phyloP scores from a whole-genome alignment of 2,329 filamentous ascomycete species.

The Falciphora oryzae region DNA sequence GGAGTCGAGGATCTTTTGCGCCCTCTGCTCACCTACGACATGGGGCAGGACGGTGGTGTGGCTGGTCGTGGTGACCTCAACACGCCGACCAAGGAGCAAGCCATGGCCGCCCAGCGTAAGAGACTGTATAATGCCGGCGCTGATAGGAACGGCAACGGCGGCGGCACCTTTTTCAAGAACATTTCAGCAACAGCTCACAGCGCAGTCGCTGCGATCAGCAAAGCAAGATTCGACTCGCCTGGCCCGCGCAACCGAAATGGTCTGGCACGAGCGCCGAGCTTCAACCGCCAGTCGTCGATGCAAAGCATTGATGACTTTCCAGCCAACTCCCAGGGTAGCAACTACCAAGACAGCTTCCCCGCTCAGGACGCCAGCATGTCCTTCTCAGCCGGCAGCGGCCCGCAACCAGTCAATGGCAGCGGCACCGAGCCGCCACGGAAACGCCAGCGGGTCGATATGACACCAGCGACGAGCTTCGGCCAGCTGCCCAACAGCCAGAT shows the following conservation, averaged over 20 bases:
- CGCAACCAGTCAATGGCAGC: conserved; percentile 43
- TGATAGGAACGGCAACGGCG: conserved; percentile 57
- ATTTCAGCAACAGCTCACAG: conserved; percentile 91
- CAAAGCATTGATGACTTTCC: conserved; percentile 56
- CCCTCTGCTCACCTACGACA: conserved; percentile 73
- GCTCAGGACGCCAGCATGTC: conserved; percentile 70
- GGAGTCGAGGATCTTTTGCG: conserved; percentile 71
- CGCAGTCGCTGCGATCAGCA: conserved; percentile 93
- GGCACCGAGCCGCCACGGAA: conserved; percentile 75
- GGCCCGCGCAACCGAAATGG: conserved; percentile 36
- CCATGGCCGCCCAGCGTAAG: conserved; percentile 93
- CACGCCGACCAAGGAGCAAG: conserved; percentile 96
- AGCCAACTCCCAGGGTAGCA: conserved; percentile 76
- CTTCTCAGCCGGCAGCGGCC: conserved; percentile 48
- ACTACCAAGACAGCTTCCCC: conserved; percentile 77
- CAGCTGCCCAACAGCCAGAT: conserved; percentile 31
- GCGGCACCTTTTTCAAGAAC: conserved; percentile 93
- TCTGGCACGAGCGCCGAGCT: conserved; percentile 60
- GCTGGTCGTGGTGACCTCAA: conserved; percentile 73
- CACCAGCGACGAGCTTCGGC: conserved; percentile 52
- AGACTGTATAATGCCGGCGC: conserved; percentile 75
- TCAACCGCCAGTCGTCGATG: conserved; percentile 65
- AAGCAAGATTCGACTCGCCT: conserved; percentile 88
- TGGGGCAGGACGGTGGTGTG: conserved; percentile 67
- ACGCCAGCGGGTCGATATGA: conserved; percentile 55